Conservation (phyloP, 2,329 filamentous ascomycete species). For the Tolypocladium guangdongense region DNA sequence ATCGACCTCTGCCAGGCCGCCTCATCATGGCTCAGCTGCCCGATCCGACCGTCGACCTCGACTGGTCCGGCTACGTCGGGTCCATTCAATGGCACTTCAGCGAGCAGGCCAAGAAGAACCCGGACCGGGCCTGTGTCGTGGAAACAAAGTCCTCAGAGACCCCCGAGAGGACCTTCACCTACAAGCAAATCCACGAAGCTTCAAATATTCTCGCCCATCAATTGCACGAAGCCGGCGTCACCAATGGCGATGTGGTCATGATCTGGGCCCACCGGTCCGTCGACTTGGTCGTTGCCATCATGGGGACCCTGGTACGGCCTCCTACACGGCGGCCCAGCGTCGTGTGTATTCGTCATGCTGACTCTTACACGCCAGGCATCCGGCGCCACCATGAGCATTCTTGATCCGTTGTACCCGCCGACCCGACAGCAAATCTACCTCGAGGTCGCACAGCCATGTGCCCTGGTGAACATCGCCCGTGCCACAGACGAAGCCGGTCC, state of each 20-base stretch:
- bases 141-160: constrained; percentile 35
- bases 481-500: constrained; percentile 45
- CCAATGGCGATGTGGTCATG: constrained; percentile 83
- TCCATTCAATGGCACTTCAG: constrained; percentile 60
- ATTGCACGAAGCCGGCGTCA: constrained; percentile 60
- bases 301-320: constrained; percentile 49
- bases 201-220: constrained; percentile 74
- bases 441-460: constrained; percentile 64
- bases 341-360: not conserved
- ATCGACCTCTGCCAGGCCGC: not conserved
- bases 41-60: constrained; percentile 55
- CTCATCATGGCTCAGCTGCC: constrained; percentile 27
- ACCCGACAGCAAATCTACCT: constrained; percentile 47
- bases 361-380: constrained; percentile 26
- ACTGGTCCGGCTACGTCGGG: constrained; percentile 55
- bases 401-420: constrained; percentile 51
- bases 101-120: constrained; percentile 54
- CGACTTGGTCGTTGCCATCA: constrained; percentile 54
- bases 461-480: constrained; percentile 56
- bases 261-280: constrained; percentile 76
- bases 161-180: constrained; percentile 62
- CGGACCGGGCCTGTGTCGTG: constrained; percentile 43
- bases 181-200: constrained; percentile 75
- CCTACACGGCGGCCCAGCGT: not conserved
- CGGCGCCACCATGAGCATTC: constrained; percentile 51